phyloP scores from a whole-genome alignment of 495 filamentous ascomycete species.

The Lindgomyces ingoldianus region DNA sequence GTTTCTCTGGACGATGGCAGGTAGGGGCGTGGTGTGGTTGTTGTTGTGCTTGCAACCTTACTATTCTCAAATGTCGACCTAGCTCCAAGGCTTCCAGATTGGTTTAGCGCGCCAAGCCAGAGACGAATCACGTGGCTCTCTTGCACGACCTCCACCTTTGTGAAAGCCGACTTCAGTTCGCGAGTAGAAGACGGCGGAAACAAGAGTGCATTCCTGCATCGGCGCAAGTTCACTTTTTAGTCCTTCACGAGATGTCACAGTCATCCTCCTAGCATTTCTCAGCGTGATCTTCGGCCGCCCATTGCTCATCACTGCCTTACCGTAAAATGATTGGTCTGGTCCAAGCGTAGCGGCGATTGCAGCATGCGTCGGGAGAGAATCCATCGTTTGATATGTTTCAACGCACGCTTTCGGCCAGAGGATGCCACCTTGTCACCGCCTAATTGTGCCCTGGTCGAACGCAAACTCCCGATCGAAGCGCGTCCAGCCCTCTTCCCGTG shows the following conservation, averaged over 20 bases:
- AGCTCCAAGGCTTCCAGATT: background rate
- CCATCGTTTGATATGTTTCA: slow-evolving; percentile 8
- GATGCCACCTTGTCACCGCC: no score
- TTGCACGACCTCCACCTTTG: no score
- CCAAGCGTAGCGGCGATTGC: background rate
- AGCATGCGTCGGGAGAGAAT: background rate
- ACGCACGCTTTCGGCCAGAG: background rate
- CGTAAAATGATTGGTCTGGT: background rate
- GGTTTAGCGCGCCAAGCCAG: background rate
- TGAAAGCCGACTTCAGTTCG: no score
- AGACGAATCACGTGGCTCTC: no score
- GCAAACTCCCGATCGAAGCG: background rate
- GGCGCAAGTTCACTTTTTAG: no score
- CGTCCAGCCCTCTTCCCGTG: background rate
- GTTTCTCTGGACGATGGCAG: background rate
- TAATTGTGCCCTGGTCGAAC: background rate
- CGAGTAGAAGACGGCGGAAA: no score
- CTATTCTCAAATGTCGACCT: background rate
- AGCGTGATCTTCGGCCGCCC: no score
- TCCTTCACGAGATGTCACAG: no score
- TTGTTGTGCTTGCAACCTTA: background rate
- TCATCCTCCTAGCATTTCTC: no score
- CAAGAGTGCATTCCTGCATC: no score
- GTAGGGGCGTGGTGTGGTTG: background rate
- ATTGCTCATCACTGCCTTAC: no score